Evolutionary conservation across 331 rosid species (phyloP), one percentile per base, ranked within the genome.

Genomic region (Arachis monticola): DNA sequence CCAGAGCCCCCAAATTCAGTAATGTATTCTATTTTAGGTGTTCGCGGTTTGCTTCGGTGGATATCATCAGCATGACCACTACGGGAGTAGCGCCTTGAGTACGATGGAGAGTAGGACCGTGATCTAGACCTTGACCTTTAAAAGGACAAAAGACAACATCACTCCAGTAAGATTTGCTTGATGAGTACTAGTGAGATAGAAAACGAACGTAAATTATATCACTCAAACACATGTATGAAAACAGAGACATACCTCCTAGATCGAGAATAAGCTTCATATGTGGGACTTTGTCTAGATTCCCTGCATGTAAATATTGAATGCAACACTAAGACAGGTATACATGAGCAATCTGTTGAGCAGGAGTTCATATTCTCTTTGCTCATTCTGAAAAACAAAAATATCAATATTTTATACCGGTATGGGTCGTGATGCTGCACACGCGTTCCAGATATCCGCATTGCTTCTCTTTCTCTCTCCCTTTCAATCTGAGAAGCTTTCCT

Each of bases 401-500:
- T 69, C 71, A 68, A 45, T 64, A 59, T 72, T 68, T 64, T 73
- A 66, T 92, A 95, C 99, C 97, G 88, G 83, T 92, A 95, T 10
- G 99, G 99, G 80, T 95, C 99, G 77, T 92, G 92, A 69, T 95
- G 99, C 73, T 85, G 89, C 67, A 86, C 90, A 72, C 90, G 85
- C 72, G 83, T 75, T 84, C 99, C 99, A 76, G 90, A 82, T 59
- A 56, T 65, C 64, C 93, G 77, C 47, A 88, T 88, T 77, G 92
- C 83, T 73, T 95, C 97, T 84, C 99, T 90, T 82, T 92, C 99
- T 77, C 92, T 90, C 83, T 92, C 99, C 82, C 97, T 91, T 81
- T 90, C 99, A 78, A 92, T 83, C 80, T 92, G 99, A 87, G 99
- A 95, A 76, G 87, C 97, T 81, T 95, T 95, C 80, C 99, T 90